Evolutionary conservation across 371 early-diverging fungal genomes (phyloP), one percentile per base, ranked within the genome.

Genomic region (Encephalitozoon cuniculi): DNA sequence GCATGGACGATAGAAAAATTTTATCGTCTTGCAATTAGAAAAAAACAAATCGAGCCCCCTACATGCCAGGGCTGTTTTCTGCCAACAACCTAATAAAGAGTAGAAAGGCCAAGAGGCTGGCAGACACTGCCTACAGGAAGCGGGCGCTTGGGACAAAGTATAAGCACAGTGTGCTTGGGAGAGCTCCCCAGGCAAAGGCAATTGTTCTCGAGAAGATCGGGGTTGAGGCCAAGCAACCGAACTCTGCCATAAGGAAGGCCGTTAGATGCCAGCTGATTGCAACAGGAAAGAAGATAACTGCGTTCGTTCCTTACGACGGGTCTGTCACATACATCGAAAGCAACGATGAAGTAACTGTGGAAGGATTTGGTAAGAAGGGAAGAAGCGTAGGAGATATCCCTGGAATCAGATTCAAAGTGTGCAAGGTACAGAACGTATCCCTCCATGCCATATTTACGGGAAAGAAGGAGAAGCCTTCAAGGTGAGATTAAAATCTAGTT

Each of bases 211-310:
- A 97, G 89, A 98, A 97, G 90, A 94, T 95, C 88, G 98, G 97
- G 90, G 94, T 98, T 81, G 99, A 97, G 89, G 95, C 99, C 82
- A 99, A 99, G 88, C 99, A 99, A 89, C 99, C 99, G 83, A 99
- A 99, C 93, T 98, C 98, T 87, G 99, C 99, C 83, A 94, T 97
- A 89, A 94, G 99, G 89, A 99, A 99, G 90, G 95, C 95, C 88
- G 96, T 97, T 78, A 93, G 97, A 90, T 95, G 95, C 78, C 98
- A 99, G 88, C 89, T 97, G 78, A 96, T 97, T 90, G 95, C 95
- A 90, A 96, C 96, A 90, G 95, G 94, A 86, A 99, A 97, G 92
- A 99, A 94, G 90, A 90, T 98, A 86, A 95, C 96, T 76, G 98
- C 99, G 82, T 99, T 97, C 89, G 98, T 97, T 70, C 99, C 99